Evolutionary conservation across 2,329 filamentous ascomycete species (phyloP).

Genomic region (Pyrenochaeta sp.): DNA sequence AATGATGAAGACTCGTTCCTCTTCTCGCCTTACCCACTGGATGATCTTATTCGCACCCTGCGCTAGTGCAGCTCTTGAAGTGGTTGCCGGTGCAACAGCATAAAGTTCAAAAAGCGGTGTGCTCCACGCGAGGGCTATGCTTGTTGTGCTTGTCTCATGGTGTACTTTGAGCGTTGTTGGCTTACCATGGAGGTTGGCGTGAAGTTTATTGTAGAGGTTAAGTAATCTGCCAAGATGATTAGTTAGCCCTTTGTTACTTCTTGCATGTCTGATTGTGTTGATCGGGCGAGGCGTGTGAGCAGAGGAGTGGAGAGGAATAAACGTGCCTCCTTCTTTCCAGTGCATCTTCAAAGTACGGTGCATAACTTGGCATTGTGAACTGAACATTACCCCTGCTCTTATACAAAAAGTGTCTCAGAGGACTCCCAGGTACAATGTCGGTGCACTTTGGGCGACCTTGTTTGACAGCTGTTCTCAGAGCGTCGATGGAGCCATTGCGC

Average conservation of each 20-base stretch:
- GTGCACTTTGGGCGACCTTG: slow-evolving; percentile 75
- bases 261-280: too few relatives aligned
- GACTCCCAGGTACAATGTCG: slow-evolving; percentile 81
- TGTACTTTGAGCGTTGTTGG: slow-evolving; percentile 87
- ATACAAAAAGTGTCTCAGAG: slow-evolving; percentile 91
- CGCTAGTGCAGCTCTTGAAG: slow-evolving; percentile 71
- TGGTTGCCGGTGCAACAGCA: slow-evolving; percentile 83
- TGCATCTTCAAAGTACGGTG: slow-evolving; percentile 69
- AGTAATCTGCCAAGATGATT: slow-evolving; percentile 55
- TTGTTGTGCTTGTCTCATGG: slow-evolving; percentile 75
- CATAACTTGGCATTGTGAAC: slow-evolving; percentile 87
- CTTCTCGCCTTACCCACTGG: slow-evolving; percentile 90
- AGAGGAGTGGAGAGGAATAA: neutral
- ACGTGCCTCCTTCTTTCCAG: slow-evolving; percentile 69
- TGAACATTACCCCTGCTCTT: slow-evolving; percentile 95
- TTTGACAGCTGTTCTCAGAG: slow-evolving; percentile 76
- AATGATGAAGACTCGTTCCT: slow-evolving; percentile 95
- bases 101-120: slow-evolving; percentile 94
- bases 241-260: neutral
- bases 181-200: slow-evolving; percentile 84
- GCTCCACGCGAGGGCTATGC: slow-evolving; percentile 86
- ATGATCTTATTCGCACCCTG: slow-evolving; percentile 89
- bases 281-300: too few relatives aligned
- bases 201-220: slow-evolving; percentile 84
- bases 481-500: slow-evolving; percentile 76